Evolutionary conservation across 2,329 filamentous ascomycete species (phyloP).

Genomic region (Purpureocillium lavendulum): DNA sequence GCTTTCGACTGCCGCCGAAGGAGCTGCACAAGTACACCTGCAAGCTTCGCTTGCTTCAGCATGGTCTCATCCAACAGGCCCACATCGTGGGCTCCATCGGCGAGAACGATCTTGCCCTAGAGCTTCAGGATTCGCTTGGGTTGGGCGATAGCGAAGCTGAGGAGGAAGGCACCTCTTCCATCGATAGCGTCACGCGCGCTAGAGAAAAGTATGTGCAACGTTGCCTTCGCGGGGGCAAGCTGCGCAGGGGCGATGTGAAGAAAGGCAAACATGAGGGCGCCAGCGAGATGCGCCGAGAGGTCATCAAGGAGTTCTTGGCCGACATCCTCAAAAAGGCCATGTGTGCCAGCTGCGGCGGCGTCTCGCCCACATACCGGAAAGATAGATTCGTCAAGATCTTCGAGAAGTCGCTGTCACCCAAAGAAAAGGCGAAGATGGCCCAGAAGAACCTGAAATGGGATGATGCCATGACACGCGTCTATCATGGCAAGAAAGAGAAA

Average conservation of each 20-base stretch:
- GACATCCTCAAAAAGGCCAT: constrained; percentile 61
- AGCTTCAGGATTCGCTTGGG: constrained; percentile 23
- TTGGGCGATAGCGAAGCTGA: constrained; percentile 51
- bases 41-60: constrained; percentile 77
- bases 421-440: constrained; percentile 71
- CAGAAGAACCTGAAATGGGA: constrained; percentile 56
- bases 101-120: constrained; percentile 30
- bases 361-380: constrained; percentile 79
- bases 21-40: constrained; percentile 73
- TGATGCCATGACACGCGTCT: constrained; percentile 54
- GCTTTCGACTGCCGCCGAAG: constrained; percentile 69
- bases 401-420: constrained; percentile 65
- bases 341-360: constrained; percentile 59
- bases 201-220: constrained; percentile 63
- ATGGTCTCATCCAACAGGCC: constrained; percentile 69
- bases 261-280: constrained; percentile 77
- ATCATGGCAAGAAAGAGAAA: constrained; percentile 25
- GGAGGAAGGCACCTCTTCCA: constrained; percentile 42
- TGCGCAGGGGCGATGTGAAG: constrained; percentile 38
- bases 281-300: constrained; percentile 62
- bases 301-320: constrained; percentile 76
- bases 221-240: constrained; percentile 54
- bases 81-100: constrained; percentile 45
- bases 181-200: constrained; percentile 44
- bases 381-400: constrained; percentile 93